A percentile compares a stretch with the other conserved stretches of the same genome.
Conservation (phyloP, 306 rosid species). For the Castanea sativa region DNA sequence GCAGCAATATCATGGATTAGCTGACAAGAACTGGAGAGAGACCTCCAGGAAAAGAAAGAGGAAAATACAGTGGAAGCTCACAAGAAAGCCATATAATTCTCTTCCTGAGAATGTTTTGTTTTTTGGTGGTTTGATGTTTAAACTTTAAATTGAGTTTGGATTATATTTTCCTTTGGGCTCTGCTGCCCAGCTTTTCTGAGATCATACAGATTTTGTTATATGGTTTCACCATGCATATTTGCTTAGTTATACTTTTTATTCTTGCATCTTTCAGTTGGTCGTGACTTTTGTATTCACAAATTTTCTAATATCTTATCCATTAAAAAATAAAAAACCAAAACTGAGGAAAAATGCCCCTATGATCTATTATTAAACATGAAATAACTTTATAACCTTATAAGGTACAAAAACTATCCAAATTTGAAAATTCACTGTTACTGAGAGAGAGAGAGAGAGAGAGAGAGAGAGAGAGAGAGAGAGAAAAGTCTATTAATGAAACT, state of each 20-base stretch:
- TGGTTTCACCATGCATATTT: neutral
- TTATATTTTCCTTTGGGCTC: neutral
- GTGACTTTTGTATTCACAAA: neutral
- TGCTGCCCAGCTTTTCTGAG: neutral
- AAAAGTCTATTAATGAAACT: neutral
- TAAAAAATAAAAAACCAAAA: too few species aligned
- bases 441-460: slow-evolving; percentile 3
- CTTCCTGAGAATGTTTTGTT: neutral
- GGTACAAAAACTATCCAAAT: slow-evolving; percentile 7
- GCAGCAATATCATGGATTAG: neutral
- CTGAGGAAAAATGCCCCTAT: neutral
- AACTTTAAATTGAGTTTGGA: neutral
- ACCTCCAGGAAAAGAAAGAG: neutral
- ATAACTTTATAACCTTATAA: neutral
- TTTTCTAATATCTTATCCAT: neutral
- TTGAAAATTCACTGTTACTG: slow-evolving; percentile 12
- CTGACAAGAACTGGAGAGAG: neutral
- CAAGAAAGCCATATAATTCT: neutral
- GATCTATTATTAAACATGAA: slow-evolving; percentile 4
- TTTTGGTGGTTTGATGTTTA: neutral
- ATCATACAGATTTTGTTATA: neutral
- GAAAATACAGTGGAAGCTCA: neutral
- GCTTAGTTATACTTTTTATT: neutral
- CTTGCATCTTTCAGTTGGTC: neutral
- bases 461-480: neutral